phyloP scores from a whole-genome alignment of 371 early-diverging fungal species.

The Umbelopsis sp. region DNA sequence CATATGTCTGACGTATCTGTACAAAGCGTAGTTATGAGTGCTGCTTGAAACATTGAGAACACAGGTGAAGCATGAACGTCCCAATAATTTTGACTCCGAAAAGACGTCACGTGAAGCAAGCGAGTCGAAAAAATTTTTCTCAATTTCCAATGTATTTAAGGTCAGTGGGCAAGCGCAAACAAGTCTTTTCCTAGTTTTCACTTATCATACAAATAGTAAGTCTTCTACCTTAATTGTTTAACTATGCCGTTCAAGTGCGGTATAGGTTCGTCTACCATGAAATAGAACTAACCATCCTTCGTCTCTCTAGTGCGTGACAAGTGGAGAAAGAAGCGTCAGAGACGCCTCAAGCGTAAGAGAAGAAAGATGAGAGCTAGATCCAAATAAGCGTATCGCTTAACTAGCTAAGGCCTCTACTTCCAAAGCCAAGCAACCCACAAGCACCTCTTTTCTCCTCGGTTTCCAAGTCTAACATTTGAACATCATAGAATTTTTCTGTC shows the following conservation, averaged over 20 bases:
- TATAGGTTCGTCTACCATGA: not conserved
- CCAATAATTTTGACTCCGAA: not conserved
- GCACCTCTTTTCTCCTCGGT: conserved; percentile 3
- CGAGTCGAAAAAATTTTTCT: conserved; percentile 1
- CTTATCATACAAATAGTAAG: conserved; percentile 19
- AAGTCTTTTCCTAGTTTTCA: conserved; percentile 9
- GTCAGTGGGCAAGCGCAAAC: not conserved
- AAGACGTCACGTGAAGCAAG: not conserved
- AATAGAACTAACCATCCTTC: not conserved
- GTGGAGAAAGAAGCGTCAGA: conserved; percentile 44
- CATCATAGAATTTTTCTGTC: not conserved
- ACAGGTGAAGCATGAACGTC: not conserved
- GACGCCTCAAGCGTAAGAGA: conserved; percentile 48
- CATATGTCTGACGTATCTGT: no score
- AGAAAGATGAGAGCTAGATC: conserved; percentile 44
- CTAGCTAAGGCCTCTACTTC: not conserved
- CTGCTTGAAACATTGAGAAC: not conserved
- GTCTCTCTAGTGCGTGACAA: conserved; percentile 39
- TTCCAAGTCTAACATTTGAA: conserved; percentile 12
- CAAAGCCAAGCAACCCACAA: not conserved
- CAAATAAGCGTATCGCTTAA: conserved; percentile 31
- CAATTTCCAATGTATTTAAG: not conserved
- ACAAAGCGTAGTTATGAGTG: no score
- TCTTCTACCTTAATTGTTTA: not conserved
- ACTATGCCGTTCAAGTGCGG: not conserved